Conservation (phyloP, 1,284 basidiomycete species). For the Ceratobasidium sp. region DNA sequence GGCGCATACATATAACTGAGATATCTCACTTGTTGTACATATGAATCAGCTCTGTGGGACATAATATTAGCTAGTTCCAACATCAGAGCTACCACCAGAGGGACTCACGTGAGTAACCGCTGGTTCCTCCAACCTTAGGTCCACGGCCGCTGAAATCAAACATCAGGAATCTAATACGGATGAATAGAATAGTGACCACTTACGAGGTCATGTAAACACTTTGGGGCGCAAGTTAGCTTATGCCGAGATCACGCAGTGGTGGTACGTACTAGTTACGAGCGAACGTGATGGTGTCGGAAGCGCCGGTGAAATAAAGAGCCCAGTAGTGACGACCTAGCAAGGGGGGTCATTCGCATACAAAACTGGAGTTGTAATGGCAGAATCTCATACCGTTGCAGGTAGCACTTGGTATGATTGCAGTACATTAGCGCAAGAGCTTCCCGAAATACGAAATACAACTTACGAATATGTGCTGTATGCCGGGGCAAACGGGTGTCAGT, state of each 20-base stretch:
- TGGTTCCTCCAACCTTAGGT: conserved; percentile 39
- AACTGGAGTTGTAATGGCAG: not conserved
- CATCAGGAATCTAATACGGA: not conserved
- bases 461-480: conserved; percentile 39
- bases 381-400: conserved; percentile 26
- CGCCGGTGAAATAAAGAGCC: conserved; percentile 37
- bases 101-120: conserved; percentile 37
- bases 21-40: conserved; percentile 40
- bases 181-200: not conserved
- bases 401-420: not conserved
- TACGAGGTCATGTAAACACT: conserved; percentile 40
- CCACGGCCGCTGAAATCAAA: conserved; percentile 32
- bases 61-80: not conserved
- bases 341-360: not conserved
- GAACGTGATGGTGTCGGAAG: conserved; percentile 37
- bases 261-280: conserved; percentile 40
- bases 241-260: no score
- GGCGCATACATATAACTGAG: not conserved
- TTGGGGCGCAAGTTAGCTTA: not conserved
- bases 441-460: not conserved
- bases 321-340: conserved; percentile 35
- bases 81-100: not conserved
- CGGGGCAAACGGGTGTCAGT: not conserved
- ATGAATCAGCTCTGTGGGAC: conserved; percentile 17
- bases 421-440: not conserved